These are phyloP conservation scores for Apiospora kogelbergensis DNA, from an alignment of 2,329 filamentous ascomycete species.

Conservation along the genomic window DNA sequence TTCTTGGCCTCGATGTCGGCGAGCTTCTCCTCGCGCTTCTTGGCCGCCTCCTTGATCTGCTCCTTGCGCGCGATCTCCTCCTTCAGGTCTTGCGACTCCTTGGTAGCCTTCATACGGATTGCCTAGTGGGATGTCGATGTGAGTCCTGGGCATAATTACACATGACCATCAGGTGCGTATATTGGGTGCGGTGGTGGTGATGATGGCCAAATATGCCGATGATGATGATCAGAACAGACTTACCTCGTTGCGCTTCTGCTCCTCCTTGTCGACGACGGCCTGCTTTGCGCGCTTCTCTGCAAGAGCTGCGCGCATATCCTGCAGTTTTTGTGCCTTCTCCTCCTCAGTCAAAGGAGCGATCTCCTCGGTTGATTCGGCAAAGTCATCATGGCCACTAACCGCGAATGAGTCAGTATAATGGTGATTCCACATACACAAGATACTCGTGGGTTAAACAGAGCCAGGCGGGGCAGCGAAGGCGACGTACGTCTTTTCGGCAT, in stretches of 20 bases:
- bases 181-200: neutral
- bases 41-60: slow-evolving; percentile 85
- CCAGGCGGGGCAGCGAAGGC: neutral
- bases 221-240: neutral
- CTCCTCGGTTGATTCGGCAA: slow-evolving; percentile 90
- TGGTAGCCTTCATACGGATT: slow-evolving; percentile 83
- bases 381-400: slow-evolving; percentile 79
- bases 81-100: slow-evolving; percentile 84
- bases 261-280: slow-evolving; percentile 73
- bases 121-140: slow-evolving; percentile 39
- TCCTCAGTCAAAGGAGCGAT: slow-evolving; percentile 88
- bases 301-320: slow-evolving; percentile 71
- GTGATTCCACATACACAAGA: neutral
- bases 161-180: neutral
- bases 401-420: slow-evolving; percentile 16
- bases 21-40: slow-evolving; percentile 84
- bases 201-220: neutral
- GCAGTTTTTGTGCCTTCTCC: slow-evolving; percentile 79
- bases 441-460: neutral
- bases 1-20: slow-evolving; percentile 85
- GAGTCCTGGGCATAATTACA: neutral
- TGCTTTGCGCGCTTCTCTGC: slow-evolving; percentile 70
- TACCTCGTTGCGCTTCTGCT: slow-evolving; percentile 84
- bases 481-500: slow-evolving; percentile 78
- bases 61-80: slow-evolving; percentile 87